These are phyloP conservation scores for Drechmeria coniospora DNA, from an alignment of 2,329 filamentous ascomycete species.

Conservation along the genomic window DNA sequence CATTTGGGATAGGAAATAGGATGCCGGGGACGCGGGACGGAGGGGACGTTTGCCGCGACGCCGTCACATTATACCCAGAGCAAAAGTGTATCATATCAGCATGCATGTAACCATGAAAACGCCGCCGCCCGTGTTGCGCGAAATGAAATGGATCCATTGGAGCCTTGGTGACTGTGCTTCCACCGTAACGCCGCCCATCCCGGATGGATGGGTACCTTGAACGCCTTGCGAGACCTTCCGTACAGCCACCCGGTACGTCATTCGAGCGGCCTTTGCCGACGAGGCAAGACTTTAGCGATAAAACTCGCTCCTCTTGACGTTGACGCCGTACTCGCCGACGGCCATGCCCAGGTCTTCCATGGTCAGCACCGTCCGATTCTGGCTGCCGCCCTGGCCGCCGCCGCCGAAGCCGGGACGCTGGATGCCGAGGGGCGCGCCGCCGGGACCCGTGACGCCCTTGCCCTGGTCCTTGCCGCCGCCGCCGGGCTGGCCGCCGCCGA, in stretches of 20 bases:
- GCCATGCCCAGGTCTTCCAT: constrained; percentile 99
- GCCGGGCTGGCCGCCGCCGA: constrained; percentile 36
- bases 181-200: too few species aligned
- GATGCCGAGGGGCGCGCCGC: constrained; percentile 46
- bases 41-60: constrained; percentile 3
- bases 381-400: constrained; percentile 73
- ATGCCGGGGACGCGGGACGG: constrained; percentile 5
- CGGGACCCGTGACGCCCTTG: constrained; percentile 20
- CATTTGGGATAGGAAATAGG: constrained; percentile 30
- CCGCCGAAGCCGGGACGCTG: constrained; percentile 72
- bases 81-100: too few species aligned
- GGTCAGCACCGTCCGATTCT: constrained; percentile 85
- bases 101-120: too few species aligned
- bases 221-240: too few species aligned
- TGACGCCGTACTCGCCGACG: constrained; percentile 92
- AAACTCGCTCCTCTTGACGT: constrained; percentile 93
- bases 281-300: constrained; percentile 47
- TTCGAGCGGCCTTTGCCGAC: not conserved
- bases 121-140: too few species aligned
- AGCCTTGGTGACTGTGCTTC: too few species aligned
- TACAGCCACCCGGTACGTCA: too few species aligned
- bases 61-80: not conserved
- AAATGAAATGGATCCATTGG: too few species aligned
- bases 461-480: constrained; percentile 36
- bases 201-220: too few species aligned